These are phyloP conservation scores for Zizania palustris DNA, from an alignment of 202 grass and related monocot genomes.

Conservation along the genomic window DNA sequence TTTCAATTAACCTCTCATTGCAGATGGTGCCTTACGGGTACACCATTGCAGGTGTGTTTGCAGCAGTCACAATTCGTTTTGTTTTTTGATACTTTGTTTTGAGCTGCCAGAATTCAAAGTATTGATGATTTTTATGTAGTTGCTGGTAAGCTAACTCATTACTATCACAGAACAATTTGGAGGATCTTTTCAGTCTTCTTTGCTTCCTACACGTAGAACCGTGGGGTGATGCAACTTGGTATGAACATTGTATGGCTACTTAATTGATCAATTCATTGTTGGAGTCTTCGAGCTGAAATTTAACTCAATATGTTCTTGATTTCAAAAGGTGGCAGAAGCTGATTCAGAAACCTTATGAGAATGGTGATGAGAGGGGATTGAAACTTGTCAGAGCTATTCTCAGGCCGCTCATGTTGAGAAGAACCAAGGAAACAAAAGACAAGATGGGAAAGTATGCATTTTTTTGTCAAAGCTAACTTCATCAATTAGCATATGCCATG, in stretches of 20 bases:
- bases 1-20: constrained; percentile 69
- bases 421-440: constrained; percentile 93
- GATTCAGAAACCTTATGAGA: constrained; percentile 89
- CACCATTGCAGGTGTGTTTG: constrained; percentile 69
- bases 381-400: constrained; percentile 91
- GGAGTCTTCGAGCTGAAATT: constrained; percentile 6
- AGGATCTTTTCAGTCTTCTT: constrained; percentile 93
- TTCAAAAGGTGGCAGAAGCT: constrained; percentile 76
- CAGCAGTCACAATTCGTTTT: background rate
- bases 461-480: constrained; percentile 10
- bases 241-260: constrained; percentile 29
- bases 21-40: constrained; percentile 96
- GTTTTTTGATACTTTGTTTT: constrained; percentile 23
- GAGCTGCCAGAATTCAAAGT: background rate
- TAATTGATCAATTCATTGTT: constrained; percentile 27
- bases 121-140: background rate
- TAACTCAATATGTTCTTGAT: constrained; percentile 9
- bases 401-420: constrained; percentile 82
- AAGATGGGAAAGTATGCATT: constrained; percentile 73
- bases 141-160: constrained; percentile 12
- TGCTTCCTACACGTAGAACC: constrained; percentile 87
- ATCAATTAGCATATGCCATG: background rate
- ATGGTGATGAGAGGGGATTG: constrained; percentile 74
- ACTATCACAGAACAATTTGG: constrained; percentile 70
- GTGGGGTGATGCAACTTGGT: constrained; percentile 82